Conservation (phyloP, 345 rosid species). For the Pistacia vera region DNA sequence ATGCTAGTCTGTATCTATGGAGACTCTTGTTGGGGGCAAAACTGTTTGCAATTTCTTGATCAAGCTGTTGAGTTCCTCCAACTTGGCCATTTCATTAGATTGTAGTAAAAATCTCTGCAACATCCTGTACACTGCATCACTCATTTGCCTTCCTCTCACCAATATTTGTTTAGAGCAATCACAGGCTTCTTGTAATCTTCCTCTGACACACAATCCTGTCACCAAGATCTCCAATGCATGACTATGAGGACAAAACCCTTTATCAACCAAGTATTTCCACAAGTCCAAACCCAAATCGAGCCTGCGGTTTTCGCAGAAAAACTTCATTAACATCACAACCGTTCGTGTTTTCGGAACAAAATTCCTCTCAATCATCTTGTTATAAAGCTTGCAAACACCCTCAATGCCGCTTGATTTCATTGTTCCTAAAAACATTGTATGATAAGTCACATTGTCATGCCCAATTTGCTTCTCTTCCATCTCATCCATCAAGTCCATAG, state of each 20-base stretch:
- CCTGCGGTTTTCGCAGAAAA: slow-evolving; percentile 55
- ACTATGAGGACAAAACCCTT: slow-evolving; percentile 77
- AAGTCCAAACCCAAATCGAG: slow-evolving; percentile 60
- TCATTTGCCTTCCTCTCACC: slow-evolving; percentile 70
- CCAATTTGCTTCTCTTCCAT: slow-evolving; percentile 64
- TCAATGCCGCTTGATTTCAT: slow-evolving; percentile 59
- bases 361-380: slow-evolving; percentile 52
- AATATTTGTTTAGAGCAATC: slow-evolving; percentile 65
- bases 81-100: slow-evolving; percentile 41
- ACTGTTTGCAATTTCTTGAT: slow-evolving; percentile 45
- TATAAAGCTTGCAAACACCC: slow-evolving; percentile 50
- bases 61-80: slow-evolving; percentile 56
- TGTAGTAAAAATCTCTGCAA: slow-evolving; percentile 46
- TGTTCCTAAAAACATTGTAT: slow-evolving; percentile 66
- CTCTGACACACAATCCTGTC: slow-evolving; percentile 68
- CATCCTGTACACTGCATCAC: slow-evolving; percentile 56
- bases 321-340: slow-evolving; percentile 83
- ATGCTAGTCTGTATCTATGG: not conserved
- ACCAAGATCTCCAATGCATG: slow-evolving; percentile 79
- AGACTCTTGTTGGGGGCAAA: slow-evolving; percentile 47
- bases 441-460: slow-evolving; percentile 66
- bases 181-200: slow-evolving; percentile 61
- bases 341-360: slow-evolving; percentile 73
- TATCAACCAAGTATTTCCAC: slow-evolving; percentile 65
- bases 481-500: slow-evolving; percentile 65